Conservation (phyloP, 305 asterid species). For the Rubia peregrina region DNA sequence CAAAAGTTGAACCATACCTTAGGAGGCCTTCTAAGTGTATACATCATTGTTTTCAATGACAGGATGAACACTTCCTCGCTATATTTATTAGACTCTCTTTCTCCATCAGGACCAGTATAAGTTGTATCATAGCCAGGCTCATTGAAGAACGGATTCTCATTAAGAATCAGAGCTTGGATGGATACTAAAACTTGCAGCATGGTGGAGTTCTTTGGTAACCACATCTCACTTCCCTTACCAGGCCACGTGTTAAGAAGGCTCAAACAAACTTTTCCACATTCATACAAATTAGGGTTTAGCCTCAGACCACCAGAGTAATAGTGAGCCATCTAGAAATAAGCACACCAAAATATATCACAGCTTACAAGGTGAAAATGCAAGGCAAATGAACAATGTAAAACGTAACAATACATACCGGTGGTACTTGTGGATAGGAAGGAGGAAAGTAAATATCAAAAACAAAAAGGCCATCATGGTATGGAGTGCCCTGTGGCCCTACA, state of each 20-base stretch:
- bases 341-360: background rate
- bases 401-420: constrained; percentile 37
- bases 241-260: constrained; percentile 58
- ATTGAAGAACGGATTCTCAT: constrained; percentile 43
- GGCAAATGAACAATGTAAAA: constrained; percentile 9
- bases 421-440: constrained; percentile 36
- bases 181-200: constrained; percentile 60
- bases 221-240: constrained; percentile 43
- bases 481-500: constrained; percentile 59
- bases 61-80: constrained; percentile 39
- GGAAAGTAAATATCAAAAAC: constrained; percentile 50
- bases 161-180: constrained; percentile 50
- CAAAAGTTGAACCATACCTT: constrained; percentile 26
- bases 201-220: constrained; percentile 48
- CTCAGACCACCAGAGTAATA: constrained; percentile 57
- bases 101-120: constrained; percentile 33
- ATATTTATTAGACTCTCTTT: constrained; percentile 28
- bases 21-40: constrained; percentile 52
- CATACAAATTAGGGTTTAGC: constrained; percentile 54
- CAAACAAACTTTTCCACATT: constrained; percentile 56
- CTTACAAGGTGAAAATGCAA: background rate
- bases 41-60: constrained; percentile 54
- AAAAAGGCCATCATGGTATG: constrained; percentile 59
- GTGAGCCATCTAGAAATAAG: constrained; percentile 39
- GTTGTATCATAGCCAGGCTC: constrained; percentile 43